These are phyloP conservation scores for Annulohypoxylon maeteangense DNA, from an alignment of 495 filamentous ascomycete genomes.

Conservation along the genomic window DNA sequence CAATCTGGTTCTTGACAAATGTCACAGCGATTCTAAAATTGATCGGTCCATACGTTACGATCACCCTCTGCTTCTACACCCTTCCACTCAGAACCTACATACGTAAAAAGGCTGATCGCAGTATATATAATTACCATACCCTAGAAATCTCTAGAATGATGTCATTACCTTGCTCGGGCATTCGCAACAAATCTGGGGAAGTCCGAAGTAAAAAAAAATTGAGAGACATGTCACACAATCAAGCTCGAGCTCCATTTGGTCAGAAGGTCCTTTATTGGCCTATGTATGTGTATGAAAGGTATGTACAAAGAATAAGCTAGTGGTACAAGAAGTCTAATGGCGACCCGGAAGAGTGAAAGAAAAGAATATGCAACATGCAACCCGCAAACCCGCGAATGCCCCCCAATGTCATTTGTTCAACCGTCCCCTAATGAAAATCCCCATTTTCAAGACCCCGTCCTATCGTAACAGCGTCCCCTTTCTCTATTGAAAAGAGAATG, in stretches of 20 bases:
- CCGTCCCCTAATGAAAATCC: background rate
- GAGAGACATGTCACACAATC: background rate
- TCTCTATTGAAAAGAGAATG: background rate
- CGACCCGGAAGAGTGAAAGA: slow-evolving; percentile 1
- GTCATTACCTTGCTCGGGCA: too few species aligned
- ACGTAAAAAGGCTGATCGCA: too few species aligned
- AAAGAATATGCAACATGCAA: background rate
- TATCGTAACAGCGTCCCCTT: background rate
- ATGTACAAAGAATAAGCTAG: slow-evolving; percentile 9
- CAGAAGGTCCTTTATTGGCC: background rate
- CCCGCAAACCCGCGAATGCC: background rate
- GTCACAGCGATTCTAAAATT: too few species aligned
- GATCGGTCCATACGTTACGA: too few species aligned
- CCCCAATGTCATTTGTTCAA: background rate
- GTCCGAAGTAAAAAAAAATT: too few species aligned
- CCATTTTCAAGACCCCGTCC: background rate
- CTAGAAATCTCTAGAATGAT: too few species aligned
- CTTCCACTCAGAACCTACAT: too few species aligned
- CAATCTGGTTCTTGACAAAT: too few species aligned
- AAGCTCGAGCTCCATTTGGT: background rate
- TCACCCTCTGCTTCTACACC: too few species aligned
- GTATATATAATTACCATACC: too few species aligned
- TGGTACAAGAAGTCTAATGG: slow-evolving; percentile 1
- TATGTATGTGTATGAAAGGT: background rate
- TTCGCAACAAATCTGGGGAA: too few species aligned